Evolutionary conservation across 768 basidiomycete species (phyloP).

Genomic region (Omphalotus guepiniiformis): DNA sequence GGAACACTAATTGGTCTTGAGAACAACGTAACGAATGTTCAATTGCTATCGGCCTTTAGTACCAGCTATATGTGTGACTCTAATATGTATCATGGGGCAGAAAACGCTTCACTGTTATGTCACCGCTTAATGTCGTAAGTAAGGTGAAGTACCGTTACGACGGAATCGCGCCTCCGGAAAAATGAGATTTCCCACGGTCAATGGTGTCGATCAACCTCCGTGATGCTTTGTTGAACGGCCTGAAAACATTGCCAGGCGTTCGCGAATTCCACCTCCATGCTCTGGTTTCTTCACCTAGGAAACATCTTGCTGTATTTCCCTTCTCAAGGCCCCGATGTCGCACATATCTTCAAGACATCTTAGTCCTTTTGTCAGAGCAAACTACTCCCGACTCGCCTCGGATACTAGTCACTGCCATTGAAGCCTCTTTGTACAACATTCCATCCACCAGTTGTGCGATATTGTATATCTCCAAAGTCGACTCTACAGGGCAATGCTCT

Average conservation of each 20-base stretch:
- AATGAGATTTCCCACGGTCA: slow-evolving; percentile 10
- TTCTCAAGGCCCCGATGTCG: slow-evolving; percentile 66
- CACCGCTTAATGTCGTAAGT: too few relatives aligned
- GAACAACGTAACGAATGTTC: too few relatives aligned
- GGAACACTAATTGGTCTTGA: too few relatives aligned
- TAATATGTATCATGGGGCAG: too few relatives aligned
- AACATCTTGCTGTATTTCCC: slow-evolving; percentile 66
- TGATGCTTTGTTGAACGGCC: slow-evolving; percentile 55
- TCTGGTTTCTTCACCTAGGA: slow-evolving; percentile 64
- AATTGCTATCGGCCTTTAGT: too few relatives aligned
- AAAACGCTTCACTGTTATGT: too few relatives aligned
- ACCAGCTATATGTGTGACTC: too few relatives aligned
- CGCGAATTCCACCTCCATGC: slow-evolving; percentile 75
- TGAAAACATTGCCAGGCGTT: slow-evolving; percentile 56
- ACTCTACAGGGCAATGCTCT: slow-evolving; percentile 77
- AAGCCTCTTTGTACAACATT: slow-evolving; percentile 71
- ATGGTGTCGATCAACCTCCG: slow-evolving; percentile 39
- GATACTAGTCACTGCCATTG: slow-evolving; percentile 74
- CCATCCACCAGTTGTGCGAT: slow-evolving; percentile 66
- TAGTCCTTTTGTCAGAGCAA: slow-evolving; percentile 72
- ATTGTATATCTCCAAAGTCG: slow-evolving; percentile 91
- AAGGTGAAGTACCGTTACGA: too few relatives aligned
- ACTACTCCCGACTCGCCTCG: slow-evolving; percentile 41
- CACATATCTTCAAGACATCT: slow-evolving; percentile 69
- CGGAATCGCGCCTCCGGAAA: too few relatives aligned